A percentile compares a stretch with the other conserved stretches of the same genome.
Evolutionary conservation across 2,329 filamentous ascomycete species (phyloP).

Genomic region (Pseudogymnoascus sp.): DNA sequence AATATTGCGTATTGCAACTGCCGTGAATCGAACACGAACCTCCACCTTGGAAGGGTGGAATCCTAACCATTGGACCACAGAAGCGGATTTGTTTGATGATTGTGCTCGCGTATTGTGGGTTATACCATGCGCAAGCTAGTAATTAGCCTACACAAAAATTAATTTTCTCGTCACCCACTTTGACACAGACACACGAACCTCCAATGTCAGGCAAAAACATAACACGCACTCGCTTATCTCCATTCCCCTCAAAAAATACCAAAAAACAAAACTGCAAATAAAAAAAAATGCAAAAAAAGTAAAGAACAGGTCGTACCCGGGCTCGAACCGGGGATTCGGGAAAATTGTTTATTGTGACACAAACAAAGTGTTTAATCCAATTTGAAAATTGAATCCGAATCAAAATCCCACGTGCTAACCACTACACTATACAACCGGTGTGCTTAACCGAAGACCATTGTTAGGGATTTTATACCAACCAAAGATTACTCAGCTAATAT

Average conservation of each 20-base stretch:
- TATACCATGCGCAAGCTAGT: too few species aligned
- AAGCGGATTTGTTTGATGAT: neutral
- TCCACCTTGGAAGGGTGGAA: constrained; percentile 13
- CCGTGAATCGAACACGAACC: constrained; percentile 9
- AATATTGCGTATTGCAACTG: neutral
- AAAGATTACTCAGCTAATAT: too few species aligned
- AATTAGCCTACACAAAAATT: too few species aligned
- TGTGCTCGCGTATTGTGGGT: neutral
- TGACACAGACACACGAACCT: too few species aligned
- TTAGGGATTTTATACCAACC: neutral
- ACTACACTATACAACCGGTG: constrained; percentile 1
- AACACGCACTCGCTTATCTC: neutral
- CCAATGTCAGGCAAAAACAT: too few species aligned
- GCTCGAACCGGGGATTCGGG: constrained; percentile 3
- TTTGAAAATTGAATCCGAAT: neutral
- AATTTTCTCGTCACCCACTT: too few species aligned
- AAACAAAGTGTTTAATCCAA: neutral
- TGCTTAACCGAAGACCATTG: neutral
- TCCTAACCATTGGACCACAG: constrained; percentile 11
- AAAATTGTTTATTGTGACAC: constrained; percentile 1
- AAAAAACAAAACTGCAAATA: neutral
- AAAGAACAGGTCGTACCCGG: constrained; percentile 1
- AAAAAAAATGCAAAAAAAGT: neutral
- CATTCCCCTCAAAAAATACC: neutral
- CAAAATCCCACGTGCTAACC: constrained; percentile 5